phyloP scores from a whole-genome alignment of 768 basidiomycete genomes.

The Daedaleopsis nitida region DNA sequence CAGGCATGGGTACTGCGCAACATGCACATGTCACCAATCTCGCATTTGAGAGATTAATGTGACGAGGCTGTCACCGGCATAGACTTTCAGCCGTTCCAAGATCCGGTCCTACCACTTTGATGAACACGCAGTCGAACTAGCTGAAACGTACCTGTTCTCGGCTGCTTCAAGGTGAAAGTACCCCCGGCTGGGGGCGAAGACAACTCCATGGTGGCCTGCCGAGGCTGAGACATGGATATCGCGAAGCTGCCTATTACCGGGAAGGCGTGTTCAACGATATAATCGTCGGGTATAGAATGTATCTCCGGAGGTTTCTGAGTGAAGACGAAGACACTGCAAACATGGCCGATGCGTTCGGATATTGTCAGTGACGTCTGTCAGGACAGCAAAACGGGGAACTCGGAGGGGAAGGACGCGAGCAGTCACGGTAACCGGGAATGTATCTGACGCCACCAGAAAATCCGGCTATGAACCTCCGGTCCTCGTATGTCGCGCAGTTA shows the following conservation, averaged over 20 bases:
- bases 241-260: constrained; percentile 59
- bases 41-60: too few species aligned
- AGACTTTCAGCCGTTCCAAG: not conserved
- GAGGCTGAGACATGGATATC: constrained; percentile 59
- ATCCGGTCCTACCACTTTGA: not conserved
- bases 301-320: constrained; percentile 34
- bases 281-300: constrained; percentile 30
- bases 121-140: not conserved
- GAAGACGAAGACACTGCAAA: constrained; percentile 50
- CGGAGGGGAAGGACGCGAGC: not conserved
- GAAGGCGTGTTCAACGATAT: constrained; percentile 52
- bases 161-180: constrained; percentile 31
- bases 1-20: too few species aligned
- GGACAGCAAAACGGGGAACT: not conserved
- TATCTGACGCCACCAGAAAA: too few species aligned
- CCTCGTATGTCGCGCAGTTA: too few species aligned
- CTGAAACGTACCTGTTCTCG: constrained; percentile 42
- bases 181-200: constrained; percentile 26
- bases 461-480: too few species aligned
- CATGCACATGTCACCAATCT: too few species aligned
- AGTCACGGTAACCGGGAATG: not conserved
- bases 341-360: not conserved
- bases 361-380: not conserved
- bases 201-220: constrained; percentile 40
- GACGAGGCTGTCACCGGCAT: not conserved